phyloP scores from a whole-genome alignment of 768 basidiomycete genomes.

The Candolleomyces eurysporus region DNA sequence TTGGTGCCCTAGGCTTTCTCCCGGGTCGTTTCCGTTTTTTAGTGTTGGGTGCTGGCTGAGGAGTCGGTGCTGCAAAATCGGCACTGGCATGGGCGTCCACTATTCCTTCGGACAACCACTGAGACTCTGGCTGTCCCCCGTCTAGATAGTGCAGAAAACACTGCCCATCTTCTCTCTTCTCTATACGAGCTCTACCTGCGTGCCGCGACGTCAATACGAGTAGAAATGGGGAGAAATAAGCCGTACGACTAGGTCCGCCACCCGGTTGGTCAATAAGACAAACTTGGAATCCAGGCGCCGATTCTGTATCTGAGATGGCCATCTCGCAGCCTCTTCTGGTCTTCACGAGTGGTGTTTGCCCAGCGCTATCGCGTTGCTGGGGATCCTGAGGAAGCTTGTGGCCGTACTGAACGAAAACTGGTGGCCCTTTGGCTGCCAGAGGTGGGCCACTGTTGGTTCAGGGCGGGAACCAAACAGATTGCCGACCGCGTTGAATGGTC shows the following conservation, averaged over 20 bases:
- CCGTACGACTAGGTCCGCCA: background rate
- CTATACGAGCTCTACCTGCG: background rate
- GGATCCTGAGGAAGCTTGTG: background rate
- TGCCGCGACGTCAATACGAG: background rate
- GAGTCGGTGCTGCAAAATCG: background rate
- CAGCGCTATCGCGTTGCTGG: background rate
- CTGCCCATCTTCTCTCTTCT: background rate
- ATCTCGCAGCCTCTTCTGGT: too few species aligned
- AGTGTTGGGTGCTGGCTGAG: background rate
- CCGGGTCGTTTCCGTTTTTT: background rate
- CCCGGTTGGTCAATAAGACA: background rate
- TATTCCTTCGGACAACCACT: background rate
- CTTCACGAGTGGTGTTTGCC: background rate
- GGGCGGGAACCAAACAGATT: background rate
- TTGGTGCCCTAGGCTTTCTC: background rate
- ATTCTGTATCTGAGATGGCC: too few species aligned
- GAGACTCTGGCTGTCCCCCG: background rate
- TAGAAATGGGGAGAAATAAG: background rate
- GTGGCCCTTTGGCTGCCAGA: background rate
- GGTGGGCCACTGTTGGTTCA: background rate
- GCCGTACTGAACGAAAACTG: background rate
- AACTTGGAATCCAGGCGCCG: background rate
- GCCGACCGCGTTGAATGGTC: background rate
- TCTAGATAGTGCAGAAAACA: background rate
- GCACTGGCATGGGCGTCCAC: background rate